phyloP scores from a whole-genome alignment of 257 asterid species.

The Solanum raphanifolium region DNA sequence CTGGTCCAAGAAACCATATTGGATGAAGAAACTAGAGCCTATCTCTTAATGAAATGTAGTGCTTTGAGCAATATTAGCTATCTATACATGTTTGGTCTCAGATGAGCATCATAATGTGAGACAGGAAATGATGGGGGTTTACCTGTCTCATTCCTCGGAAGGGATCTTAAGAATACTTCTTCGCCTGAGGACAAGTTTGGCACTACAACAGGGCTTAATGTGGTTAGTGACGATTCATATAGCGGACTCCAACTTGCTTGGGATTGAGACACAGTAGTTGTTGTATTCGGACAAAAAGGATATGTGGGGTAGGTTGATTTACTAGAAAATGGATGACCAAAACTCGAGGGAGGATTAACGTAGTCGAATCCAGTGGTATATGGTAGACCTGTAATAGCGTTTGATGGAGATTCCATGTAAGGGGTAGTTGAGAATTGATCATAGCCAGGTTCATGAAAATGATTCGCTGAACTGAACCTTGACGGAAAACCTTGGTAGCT shows the following conservation, averaged over 20 bases:
- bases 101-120: slow-evolving; percentile 17
- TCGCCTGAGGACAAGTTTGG: slow-evolving; percentile 15
- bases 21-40: not conserved
- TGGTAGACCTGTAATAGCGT: slow-evolving; percentile 11
- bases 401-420: slow-evolving; percentile 18
- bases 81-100: slow-evolving; percentile 29
- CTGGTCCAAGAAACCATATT: not conserved
- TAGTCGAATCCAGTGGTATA: slow-evolving; percentile 13
- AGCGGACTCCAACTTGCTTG: not conserved
- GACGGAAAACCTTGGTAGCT: not conserved
- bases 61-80: not conserved
- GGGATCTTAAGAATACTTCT: slow-evolving; percentile 26
- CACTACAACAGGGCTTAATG: slow-evolving; percentile 17
- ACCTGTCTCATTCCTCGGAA: slow-evolving; percentile 20
- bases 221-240: not conserved
- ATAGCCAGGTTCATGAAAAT: slow-evolving; percentile 15
- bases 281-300: slow-evolving; percentile 9
- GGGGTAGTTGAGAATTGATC: slow-evolving; percentile 16
- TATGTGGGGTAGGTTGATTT: slow-evolving; percentile 11
- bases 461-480: slow-evolving; percentile 9
- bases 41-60: not conserved
- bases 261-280: not conserved
- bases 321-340: slow-evolving; percentile 12
- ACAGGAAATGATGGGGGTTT: slow-evolving; percentile 27
- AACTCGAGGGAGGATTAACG: slow-evolving; percentile 16